Percentiles rank a stretch among this genome's conserved stretches.
phyloP scores from a whole-genome alignment of 1,284 basidiomycete genomes.

The Peniophora sp. region DNA sequence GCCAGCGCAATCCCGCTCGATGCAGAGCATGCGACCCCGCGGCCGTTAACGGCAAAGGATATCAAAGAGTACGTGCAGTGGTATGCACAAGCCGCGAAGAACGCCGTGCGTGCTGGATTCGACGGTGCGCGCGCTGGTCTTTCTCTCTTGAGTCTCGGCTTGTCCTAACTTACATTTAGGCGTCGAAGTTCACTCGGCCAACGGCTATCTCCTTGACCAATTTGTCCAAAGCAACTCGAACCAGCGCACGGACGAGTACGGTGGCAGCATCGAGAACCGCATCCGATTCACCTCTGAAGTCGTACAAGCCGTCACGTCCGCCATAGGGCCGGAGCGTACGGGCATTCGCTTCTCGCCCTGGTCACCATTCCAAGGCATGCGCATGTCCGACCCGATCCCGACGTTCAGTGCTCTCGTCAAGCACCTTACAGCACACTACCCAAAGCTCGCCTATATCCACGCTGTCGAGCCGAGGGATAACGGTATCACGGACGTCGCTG shows the following conservation, averaged over 20 bases:
- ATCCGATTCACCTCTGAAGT: constrained; percentile 40
- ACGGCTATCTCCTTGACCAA: constrained; percentile 32
- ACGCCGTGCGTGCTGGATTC: constrained; percentile 16
- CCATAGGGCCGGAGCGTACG: constrained; percentile 30
- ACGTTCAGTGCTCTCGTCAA: constrained; percentile 23
- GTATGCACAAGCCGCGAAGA: constrained; percentile 28
- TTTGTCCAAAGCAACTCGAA: constrained; percentile 34
- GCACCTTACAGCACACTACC: constrained; percentile 20
- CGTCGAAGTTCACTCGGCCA: constrained; percentile 28
- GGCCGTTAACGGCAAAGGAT: constrained; percentile 21
- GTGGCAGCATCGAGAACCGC: constrained; percentile 49
- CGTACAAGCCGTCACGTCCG: constrained; percentile 32
- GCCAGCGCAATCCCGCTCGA: constrained; percentile 35
- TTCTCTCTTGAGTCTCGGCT: too few species aligned
- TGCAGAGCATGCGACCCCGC: constrained; percentile 19
- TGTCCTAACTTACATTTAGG: too few species aligned
- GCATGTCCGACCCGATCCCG: constrained; percentile 30
- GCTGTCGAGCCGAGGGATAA: constrained; percentile 31
- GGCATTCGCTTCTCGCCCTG: constrained; percentile 51
- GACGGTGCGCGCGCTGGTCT: too few species aligned
- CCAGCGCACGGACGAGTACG: constrained; percentile 50
- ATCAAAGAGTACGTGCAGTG: constrained; percentile 32
- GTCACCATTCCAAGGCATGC: constrained; percentile 30
- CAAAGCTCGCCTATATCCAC: constrained; percentile 44
- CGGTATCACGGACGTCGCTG: constrained; percentile 18